phyloP scores from a whole-genome alignment of 1,284 basidiomycete genomes.

The Tremellales sp. region DNA sequence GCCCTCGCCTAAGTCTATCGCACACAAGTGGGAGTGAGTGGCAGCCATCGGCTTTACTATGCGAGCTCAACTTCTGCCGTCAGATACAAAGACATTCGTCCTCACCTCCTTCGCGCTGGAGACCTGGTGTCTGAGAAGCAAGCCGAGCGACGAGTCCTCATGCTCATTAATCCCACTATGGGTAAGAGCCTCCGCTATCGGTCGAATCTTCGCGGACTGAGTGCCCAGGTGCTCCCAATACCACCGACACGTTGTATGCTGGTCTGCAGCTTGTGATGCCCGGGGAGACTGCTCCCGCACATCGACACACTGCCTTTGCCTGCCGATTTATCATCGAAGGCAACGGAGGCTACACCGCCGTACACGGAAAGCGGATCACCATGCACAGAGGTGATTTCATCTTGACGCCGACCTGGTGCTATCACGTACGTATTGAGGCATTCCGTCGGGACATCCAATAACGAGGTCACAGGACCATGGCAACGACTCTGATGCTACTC shows the following conservation, averaged over 20 bases:
- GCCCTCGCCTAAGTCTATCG: conserved; percentile 15
- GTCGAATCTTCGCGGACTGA: not conserved
- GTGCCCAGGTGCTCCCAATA: conserved; percentile 11
- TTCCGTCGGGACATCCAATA: not conserved
- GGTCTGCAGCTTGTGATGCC: conserved; percentile 24
- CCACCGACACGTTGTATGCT: conserved; percentile 25
- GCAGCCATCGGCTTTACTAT: not conserved
- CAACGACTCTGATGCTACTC: conserved; percentile 14
- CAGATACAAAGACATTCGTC: conserved; percentile 16
- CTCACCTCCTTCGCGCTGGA: conserved; percentile 22
- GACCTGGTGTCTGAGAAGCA: conserved; percentile 19
- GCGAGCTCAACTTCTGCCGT: not conserved
- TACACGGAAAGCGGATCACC: conserved; percentile 20
- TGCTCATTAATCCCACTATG: conserved; percentile 24
- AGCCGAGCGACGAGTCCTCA: conserved; percentile 23
- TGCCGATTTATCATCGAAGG: conserved; percentile 26
- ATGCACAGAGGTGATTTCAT: conserved; percentile 25
- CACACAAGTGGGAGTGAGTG: conserved; percentile 18
- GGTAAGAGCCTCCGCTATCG: conserved; percentile 1
- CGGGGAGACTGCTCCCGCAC: conserved; percentile 24
- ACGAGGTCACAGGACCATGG: conserved; percentile 18
- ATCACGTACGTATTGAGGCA: conserved; percentile 12
- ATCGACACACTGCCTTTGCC: conserved; percentile 23
- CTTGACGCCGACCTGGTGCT: conserved; percentile 20
- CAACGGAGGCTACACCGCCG: conserved; percentile 23